phyloP scores from a whole-genome alignment of 2,329 filamentous ascomycete genomes.

The Dactylella cylindrospora region DNA sequence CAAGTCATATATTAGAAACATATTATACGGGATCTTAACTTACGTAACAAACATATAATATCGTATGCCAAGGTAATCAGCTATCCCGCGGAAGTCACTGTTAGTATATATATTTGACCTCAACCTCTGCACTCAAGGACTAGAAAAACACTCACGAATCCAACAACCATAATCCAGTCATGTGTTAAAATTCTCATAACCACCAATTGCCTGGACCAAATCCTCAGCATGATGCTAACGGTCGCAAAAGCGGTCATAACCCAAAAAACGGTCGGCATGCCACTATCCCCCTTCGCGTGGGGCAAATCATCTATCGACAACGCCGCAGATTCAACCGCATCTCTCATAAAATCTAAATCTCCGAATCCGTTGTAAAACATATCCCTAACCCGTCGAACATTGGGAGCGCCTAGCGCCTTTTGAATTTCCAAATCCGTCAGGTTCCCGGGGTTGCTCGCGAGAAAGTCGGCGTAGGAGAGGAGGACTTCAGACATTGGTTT shows the following conservation, averaged over 20 bases:
- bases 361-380: constrained; percentile 6
- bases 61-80: constrained; percentile 20
- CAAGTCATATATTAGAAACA: no score
- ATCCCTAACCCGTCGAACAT: constrained; percentile 6
- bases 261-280: constrained; percentile 5
- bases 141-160: constrained; percentile 13
- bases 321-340: constrained; percentile 8
- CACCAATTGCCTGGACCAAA: constrained; percentile 36
- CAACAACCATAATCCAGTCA: constrained; percentile 41
- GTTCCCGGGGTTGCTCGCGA: constrained; percentile 4
- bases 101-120: not conserved
- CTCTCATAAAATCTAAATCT: constrained; percentile 3
- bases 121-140: no score
- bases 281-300: constrained; percentile 6
- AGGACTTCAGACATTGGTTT: constrained; percentile 20
- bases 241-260: constrained; percentile 22
- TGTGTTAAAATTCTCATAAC: constrained; percentile 20
- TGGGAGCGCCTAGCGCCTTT: constrained; percentile 12
- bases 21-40: constrained; percentile 1
- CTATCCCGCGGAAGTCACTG: no score
- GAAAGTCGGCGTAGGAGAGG: constrained; percentile 3
- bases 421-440: not conserved
- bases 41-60: constrained; percentile 24
- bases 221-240: constrained; percentile 8
- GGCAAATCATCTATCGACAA: constrained; percentile 1